Conservation (phyloP, 2,329 filamentous ascomycete genomes). For the Trichoderma pleuroti region DNA sequence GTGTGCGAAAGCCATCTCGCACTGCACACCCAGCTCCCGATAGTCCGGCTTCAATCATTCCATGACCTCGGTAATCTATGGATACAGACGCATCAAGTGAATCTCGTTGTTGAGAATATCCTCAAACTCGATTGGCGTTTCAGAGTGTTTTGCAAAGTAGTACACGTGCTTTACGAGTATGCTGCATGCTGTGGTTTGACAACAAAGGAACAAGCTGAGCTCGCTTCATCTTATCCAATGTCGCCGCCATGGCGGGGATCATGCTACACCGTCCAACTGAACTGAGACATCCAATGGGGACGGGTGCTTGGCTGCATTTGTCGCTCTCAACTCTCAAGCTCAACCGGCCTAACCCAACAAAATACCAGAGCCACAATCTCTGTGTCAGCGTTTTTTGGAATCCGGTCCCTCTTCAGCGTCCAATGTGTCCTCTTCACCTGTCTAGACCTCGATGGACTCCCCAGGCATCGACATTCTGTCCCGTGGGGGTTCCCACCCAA, state of each 20-base stretch:
- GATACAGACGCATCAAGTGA: not conserved
- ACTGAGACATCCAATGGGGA: not conserved
- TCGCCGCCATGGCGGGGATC: not conserved
- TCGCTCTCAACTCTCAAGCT: not conserved
- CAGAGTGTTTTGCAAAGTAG: not conserved
- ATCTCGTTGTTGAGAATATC: not conserved
- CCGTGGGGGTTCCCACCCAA: constrained; percentile 7
- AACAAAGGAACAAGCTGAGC: not conserved
- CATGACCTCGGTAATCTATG: not conserved
- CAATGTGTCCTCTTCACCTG: not conserved
- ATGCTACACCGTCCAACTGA: not conserved
- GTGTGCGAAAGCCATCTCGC: not conserved
- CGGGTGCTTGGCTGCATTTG: not conserved
- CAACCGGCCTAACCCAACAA: not conserved
- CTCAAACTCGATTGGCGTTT: not conserved
- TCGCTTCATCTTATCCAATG: not conserved
- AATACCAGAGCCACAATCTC: not conserved
- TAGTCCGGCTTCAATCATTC: not conserved
- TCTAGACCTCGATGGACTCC: constrained; percentile 8
- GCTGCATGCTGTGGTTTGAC: not conserved
- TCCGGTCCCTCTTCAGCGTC: not conserved
- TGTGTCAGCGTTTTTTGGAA: not conserved
- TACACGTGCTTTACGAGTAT: not conserved
- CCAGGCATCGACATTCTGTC: constrained; percentile 13
- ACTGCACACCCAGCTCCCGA: not conserved